A percentile compares a stretch with the other conserved stretches of the same genome.
Evolutionary conservation across 2,329 filamentous ascomycete species (phyloP).

Genomic region (Thelonectria rubi): DNA sequence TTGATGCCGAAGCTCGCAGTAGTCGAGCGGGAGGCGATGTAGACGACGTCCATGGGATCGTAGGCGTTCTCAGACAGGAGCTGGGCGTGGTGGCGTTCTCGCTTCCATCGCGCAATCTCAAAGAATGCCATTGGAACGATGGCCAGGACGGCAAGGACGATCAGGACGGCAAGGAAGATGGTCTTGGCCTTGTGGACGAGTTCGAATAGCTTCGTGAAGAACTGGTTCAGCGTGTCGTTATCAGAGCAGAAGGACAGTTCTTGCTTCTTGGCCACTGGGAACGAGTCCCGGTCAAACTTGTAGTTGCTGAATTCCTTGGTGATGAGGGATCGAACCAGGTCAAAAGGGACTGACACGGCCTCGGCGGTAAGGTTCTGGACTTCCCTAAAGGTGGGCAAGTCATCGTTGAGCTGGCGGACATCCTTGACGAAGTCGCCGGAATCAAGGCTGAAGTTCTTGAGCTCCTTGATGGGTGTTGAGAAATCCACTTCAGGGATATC

Average conservation of each 20-base stretch:
- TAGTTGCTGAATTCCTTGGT: constrained; percentile 77
- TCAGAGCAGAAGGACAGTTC: constrained; percentile 87
- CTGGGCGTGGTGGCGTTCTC: constrained; percentile 73
- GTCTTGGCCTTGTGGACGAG: constrained; percentile 75
- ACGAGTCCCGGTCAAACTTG: constrained; percentile 78
- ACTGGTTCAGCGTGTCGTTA: constrained; percentile 81
- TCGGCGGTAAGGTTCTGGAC: constrained; percentile 83
- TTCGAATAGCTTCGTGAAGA: constrained; percentile 78
- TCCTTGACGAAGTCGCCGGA: constrained; percentile 73
- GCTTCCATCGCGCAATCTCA: constrained; percentile 80
- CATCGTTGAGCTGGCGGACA: constrained; percentile 76
- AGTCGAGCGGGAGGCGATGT: constrained; percentile 84
- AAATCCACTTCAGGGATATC: constrained; percentile 69
- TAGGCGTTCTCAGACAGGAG: constrained; percentile 72
- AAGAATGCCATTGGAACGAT: constrained; percentile 83
- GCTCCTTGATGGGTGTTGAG: constrained; percentile 67
- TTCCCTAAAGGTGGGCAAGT: constrained; percentile 83
- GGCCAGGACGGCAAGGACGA: constrained; percentile 74
- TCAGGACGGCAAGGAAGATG: constrained; percentile 79
- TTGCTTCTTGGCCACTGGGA: constrained; percentile 86
- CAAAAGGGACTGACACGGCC: constrained; percentile 81
- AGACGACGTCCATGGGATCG: constrained; percentile 88
- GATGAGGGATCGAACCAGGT: constrained; percentile 78
- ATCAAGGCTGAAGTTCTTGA: constrained; percentile 75
- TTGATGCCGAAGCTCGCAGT: constrained; percentile 78